Conservation (phyloP, 2,329 filamentous ascomycete genomes). For the Pyricularia grisea region DNA sequence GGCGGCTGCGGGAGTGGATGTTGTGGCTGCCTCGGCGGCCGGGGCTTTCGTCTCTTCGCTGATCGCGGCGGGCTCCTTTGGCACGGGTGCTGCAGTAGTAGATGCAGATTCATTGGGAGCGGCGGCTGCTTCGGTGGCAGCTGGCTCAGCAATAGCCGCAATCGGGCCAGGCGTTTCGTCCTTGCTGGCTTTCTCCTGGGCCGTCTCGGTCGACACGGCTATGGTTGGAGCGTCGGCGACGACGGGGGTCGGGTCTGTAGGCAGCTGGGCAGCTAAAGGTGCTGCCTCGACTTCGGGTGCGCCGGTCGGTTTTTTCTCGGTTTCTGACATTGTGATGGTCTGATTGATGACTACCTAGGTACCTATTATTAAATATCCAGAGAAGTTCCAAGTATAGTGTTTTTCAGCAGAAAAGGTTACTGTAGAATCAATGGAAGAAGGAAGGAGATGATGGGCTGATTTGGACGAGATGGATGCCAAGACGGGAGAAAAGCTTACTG, state of each 20-base stretch:
- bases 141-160: background rate
- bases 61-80: background rate
- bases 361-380: background rate
- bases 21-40: background rate
- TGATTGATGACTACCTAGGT: background rate
- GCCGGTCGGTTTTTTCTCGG: background rate
- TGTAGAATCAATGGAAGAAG: background rate
- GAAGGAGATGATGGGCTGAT: background rate
- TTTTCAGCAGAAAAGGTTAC: background rate
- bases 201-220: background rate
- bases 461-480: background rate
- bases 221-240: background rate
- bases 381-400: background rate
- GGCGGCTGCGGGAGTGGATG: background rate
- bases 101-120: background rate
- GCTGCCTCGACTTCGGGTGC: background rate
- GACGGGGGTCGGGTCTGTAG: background rate
- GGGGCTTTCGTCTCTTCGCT: background rate
- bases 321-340: background rate
- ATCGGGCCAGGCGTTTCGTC: background rate
- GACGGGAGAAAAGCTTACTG: background rate
- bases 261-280: background rate
- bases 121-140: background rate
- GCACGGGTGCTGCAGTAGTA: background rate
- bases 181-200: background rate